Percentiles rank a stretch among this genome's conserved stretches.
These are phyloP conservation scores for Gentiana macrophylla DNA, from an alignment of 257 asterid genomes.

Conservation along the genomic window DNA sequence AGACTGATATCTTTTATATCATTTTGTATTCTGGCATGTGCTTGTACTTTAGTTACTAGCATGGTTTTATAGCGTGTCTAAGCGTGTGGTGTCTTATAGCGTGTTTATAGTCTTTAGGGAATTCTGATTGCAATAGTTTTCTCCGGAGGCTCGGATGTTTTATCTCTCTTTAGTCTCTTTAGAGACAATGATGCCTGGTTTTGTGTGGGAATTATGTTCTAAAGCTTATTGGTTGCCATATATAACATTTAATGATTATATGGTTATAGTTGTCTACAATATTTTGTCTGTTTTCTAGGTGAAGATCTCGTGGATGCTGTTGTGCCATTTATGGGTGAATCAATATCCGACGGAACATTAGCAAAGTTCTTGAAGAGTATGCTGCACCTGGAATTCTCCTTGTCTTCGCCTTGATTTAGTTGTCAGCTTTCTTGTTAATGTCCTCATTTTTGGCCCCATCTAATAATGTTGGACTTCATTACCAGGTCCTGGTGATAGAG, in stretches of 20 bases:
- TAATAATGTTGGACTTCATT: conserved; percentile 8
- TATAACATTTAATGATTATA: neutral
- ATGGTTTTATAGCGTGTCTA: too few species aligned
- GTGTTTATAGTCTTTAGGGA: neutral
- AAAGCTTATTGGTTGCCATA: neutral
- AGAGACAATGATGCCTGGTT: neutral
- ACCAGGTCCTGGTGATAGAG: conserved; percentile 87
- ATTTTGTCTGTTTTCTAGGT: conserved; percentile 18
- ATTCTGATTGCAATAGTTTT: neutral
- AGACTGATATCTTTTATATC: neutral
- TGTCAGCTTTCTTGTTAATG: neutral
- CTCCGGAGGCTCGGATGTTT: neutral
- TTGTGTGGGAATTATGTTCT: neutral
- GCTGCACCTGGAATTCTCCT: conserved; percentile 7
- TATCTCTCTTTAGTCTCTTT: neutral
- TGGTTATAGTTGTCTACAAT: conserved; percentile 5
- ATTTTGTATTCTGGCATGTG: too few species aligned
- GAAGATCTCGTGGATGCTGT: conserved; percentile 76
- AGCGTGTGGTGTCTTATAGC: neutral
- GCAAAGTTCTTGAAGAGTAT: conserved; percentile 83
- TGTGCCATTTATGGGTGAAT: conserved; percentile 97
- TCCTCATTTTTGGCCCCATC: neutral
- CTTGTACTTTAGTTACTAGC: too few species aligned
- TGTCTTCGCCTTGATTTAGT: neutral
- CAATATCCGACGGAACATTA: conserved; percentile 81